Evolutionary conservation across 2,329 filamentous ascomycete species (phyloP), one percentile per base, ranked within the genome.

Genomic region (Aureobasidium lini): DNA sequence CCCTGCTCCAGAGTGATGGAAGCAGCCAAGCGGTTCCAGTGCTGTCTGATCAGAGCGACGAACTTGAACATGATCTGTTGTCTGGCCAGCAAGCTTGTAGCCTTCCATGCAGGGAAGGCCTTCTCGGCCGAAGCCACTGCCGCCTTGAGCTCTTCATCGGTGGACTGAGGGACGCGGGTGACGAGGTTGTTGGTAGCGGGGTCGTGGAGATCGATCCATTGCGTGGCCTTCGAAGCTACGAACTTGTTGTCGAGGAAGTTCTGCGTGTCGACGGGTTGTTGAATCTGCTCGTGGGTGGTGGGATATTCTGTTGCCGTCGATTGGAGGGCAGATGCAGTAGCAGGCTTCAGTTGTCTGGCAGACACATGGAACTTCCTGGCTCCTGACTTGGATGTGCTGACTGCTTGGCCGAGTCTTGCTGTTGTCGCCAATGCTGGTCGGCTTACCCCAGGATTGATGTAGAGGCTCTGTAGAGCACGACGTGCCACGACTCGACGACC

Each of bases 1-100:
- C 89, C 89, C 78, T 94, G 89, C 78, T 94, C 89, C 60, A 93
- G 80, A 6, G 88, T 92, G 72, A 94, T 94, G 76, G 87, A 90
- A 11, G 89, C 89, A 15, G 89, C 89, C 65, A 94, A 76, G 16
- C 89, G 81, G 72, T 94, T 89, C 88, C 88, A 92, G 76, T 94
- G 87, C 76, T 92, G 86, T 56, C 88, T 80, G 71, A 94, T 90
- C 69, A 94, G 77, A 34, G 81, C 81, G 36, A 90, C 88, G 68
- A 90, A 91, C 74, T 87, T 64, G 79, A 92, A 92, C 86, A 92
- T 90, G 76, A 91, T 86, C 76, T 89, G 84, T 78, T 92, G 88
- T 64, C 88, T 81, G 64, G 82, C 77, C 64, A 92, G 79, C 63
- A 91, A 78, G 69, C 83, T 88, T 23, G 84, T 91, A 65, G 79